These are phyloP conservation scores for Phycomyces blakesleeanus DNA, from an alignment of 192 early-diverging fungal genomes.

Conservation along the genomic window DNA sequence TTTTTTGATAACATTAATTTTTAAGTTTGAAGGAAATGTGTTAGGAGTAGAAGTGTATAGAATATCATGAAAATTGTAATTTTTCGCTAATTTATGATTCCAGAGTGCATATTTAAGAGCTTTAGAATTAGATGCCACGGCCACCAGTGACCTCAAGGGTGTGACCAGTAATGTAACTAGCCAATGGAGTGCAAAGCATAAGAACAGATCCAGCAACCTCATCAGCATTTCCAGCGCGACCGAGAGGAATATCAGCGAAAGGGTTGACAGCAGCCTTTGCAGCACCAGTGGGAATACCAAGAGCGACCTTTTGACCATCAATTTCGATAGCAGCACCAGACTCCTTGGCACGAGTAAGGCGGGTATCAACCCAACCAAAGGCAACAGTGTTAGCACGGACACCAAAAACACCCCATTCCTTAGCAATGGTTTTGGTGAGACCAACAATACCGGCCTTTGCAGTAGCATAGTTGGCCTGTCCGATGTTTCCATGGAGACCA, in stretches of 20 bases:
- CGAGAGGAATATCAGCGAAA: conserved; percentile 52
- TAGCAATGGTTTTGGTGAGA: conserved; percentile 88
- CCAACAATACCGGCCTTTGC: conserved; percentile 93
- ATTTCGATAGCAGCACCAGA: conserved; percentile 55
- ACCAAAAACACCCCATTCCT: conserved; percentile 65
- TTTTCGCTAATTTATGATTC: too few species aligned
- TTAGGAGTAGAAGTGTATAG: too few species aligned
- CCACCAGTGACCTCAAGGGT: conserved; percentile 62
- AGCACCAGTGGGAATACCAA: conserved; percentile 55
- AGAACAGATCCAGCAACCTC: conserved; percentile 58
- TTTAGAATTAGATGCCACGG: conserved; percentile 47
- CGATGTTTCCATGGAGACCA: conserved; percentile 88
- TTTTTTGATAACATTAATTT: too few species aligned
- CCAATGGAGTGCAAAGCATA: conserved; percentile 55
- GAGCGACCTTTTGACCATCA: conserved; percentile 54
- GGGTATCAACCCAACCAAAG: conserved; percentile 62
- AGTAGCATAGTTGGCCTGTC: conserved; percentile 93
- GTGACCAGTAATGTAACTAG: conserved; percentile 55
- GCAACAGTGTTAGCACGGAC: conserved; percentile 62
- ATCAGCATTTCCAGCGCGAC: conserved; percentile 55
- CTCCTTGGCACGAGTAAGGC: conserved; percentile 63
- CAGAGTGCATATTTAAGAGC: background rate
- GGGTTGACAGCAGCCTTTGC: conserved; percentile 28
- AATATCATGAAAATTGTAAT: too few species aligned
- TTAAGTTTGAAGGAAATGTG: too few species aligned